Conservation (phyloP, 257 asterid species). For the Parsonsia alboflavescens region DNA sequence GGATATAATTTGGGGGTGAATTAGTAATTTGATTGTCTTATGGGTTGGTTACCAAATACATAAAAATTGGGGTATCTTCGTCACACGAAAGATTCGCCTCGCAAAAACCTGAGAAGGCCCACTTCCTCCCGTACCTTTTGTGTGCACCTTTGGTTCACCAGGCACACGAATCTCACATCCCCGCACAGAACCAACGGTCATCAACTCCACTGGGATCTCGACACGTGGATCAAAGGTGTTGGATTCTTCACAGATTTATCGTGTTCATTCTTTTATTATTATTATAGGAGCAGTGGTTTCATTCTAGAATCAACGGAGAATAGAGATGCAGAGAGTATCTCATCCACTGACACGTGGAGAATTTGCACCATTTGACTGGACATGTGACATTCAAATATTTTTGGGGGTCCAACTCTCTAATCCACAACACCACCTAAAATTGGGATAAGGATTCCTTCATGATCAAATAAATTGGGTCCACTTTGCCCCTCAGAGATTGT, state of each 20-base stretch:
- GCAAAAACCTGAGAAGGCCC: background rate
- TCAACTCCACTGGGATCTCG: constrained; percentile 7
- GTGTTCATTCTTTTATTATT: background rate
- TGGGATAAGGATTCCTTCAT: constrained; percentile 9
- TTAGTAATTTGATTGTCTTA: background rate
- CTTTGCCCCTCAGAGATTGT: too few species aligned
- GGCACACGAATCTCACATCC: constrained; percentile 16
- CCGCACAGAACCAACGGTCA: background rate
- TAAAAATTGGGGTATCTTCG: background rate
- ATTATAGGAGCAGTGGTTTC: too few species aligned
- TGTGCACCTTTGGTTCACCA: constrained; percentile 11
- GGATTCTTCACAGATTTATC: constrained; percentile 3
- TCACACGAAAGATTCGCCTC: constrained; percentile 19
- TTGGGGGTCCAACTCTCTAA: background rate
- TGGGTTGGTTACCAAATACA: background rate
- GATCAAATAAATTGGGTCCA: background rate
- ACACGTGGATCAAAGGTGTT: constrained; percentile 2
- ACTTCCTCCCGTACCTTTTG: background rate
- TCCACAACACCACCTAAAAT: background rate
- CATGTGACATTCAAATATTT: constrained; percentile 3
- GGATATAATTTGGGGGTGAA: too few species aligned
- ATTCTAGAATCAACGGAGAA: background rate
- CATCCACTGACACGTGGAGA: background rate
- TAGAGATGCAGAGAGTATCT: background rate
- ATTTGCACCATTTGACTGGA: background rate